Conservation (phyloP, 2,329 filamentous ascomycete genomes). For the Thelonectria discophora region DNA sequence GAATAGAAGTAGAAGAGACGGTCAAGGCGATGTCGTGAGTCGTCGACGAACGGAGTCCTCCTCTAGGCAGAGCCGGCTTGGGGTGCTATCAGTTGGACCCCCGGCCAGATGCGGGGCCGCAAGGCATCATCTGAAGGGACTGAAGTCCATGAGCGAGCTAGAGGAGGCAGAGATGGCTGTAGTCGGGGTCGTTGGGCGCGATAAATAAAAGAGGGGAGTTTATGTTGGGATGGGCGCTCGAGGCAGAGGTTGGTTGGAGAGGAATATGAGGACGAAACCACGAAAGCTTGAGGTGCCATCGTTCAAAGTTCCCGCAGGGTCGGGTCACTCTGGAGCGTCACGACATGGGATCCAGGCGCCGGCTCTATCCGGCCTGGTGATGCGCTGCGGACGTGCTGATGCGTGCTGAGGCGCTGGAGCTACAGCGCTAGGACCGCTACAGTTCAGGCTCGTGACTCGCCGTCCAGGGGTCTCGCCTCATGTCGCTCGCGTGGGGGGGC, state of each 20-base stretch:
- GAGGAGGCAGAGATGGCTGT: neutral
- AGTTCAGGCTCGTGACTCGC: slow-evolving; percentile 37
- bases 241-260: slow-evolving; percentile 13
- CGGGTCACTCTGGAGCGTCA: slow-evolving; percentile 40
- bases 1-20: slow-evolving; percentile 15
- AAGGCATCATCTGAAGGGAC: slow-evolving; percentile 45
- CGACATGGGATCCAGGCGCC: slow-evolving; percentile 25
- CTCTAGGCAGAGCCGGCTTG: slow-evolving; percentile 39
- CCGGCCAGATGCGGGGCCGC: slow-evolving; percentile 47
- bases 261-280: slow-evolving; percentile 19
- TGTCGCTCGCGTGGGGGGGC: slow-evolving; percentile 6
- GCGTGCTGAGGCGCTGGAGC: slow-evolving; percentile 24
- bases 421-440: slow-evolving; percentile 31
- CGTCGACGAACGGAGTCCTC: slow-evolving; percentile 23
- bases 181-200: neutral
- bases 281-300: slow-evolving; percentile 2
- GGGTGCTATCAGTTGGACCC: slow-evolving; percentile 48
- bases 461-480: slow-evolving; percentile 27
- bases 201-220: neutral
- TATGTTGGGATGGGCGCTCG: neutral
- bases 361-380: neutral
- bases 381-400: slow-evolving; percentile 1
- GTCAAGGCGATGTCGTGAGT: slow-evolving; percentile 18
- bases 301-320: slow-evolving; percentile 32
- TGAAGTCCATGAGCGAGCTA: slow-evolving; percentile 31